Percentiles rank a stretch among this genome's conserved stretches.
These are phyloP conservation scores for Hypoxylon sp. DNA, from an alignment of 2,329 filamentous ascomycete species.

Conservation along the genomic window DNA sequence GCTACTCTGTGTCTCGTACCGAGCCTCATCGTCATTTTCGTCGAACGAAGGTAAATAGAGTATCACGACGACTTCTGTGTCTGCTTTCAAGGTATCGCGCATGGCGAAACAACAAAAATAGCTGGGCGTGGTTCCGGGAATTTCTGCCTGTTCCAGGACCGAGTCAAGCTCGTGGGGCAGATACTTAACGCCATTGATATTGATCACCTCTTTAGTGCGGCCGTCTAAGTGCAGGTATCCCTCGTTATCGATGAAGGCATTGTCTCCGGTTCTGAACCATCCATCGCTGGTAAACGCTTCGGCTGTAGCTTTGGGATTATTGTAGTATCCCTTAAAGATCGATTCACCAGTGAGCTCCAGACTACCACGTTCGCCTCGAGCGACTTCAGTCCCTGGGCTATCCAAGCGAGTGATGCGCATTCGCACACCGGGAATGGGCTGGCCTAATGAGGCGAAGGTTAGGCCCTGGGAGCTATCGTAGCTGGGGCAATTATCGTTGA, in stretches of 20 bases:
- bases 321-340: constrained; percentile 72
- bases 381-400: constrained; percentile 9
- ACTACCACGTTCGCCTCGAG: constrained; percentile 56
- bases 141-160: constrained; percentile 48
- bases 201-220: constrained; percentile 54
- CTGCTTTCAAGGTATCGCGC: constrained; percentile 12
- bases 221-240: constrained; percentile 51
- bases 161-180: constrained; percentile 50
- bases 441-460: constrained; percentile 51
- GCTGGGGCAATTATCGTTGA: constrained; percentile 50
- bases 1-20: constrained; percentile 11
- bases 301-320: constrained; percentile 63
- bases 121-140: constrained; percentile 37
- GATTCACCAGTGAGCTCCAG: constrained; percentile 67
- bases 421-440: constrained; percentile 49
- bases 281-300: constrained; percentile 62
- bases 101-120: constrained; percentile 53
- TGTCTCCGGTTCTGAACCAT: constrained; percentile 55
- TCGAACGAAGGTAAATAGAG: constrained; percentile 19
- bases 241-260: constrained; percentile 45
- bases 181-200: constrained; percentile 58
- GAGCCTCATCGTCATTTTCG: constrained; percentile 7
- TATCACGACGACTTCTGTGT: constrained; percentile 53
- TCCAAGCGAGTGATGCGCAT: constrained; percentile 43
- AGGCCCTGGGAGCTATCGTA: constrained; percentile 47